These are phyloP conservation scores for Fusarium solani-melongenae DNA, from an alignment of 2,329 filamentous ascomycete species.

Conservation along the genomic window DNA sequence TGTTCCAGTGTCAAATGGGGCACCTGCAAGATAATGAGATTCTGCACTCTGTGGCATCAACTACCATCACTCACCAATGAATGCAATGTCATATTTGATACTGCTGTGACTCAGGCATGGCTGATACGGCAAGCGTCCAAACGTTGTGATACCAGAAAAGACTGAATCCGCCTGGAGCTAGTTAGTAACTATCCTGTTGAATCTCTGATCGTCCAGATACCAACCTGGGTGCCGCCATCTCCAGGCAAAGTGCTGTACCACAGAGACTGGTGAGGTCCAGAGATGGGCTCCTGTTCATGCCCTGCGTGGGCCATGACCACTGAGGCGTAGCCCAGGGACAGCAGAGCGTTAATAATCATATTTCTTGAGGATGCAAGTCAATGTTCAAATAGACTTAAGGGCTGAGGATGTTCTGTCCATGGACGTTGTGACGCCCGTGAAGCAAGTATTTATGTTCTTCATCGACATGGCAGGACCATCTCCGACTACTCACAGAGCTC, in stretches of 20 bases:
- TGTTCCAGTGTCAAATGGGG: slow-evolving; percentile 87
- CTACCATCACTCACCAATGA: slow-evolving; percentile 68
- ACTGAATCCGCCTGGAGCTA: slow-evolving; percentile 78
- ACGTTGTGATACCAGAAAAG: slow-evolving; percentile 89
- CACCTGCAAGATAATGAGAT: slow-evolving; percentile 60
- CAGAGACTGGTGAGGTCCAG: slow-evolving; percentile 77
- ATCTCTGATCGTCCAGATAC: background rate
- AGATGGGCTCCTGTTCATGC: slow-evolving; percentile 69
- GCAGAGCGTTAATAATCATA: slow-evolving; percentile 44
- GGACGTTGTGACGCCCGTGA: background rate
- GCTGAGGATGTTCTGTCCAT: background rate
- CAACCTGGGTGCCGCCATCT: slow-evolving; percentile 84
- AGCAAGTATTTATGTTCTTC: background rate
- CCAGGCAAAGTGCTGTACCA: slow-evolving; percentile 89
- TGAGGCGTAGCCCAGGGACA: slow-evolving; percentile 58
- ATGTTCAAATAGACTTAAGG: background rate
- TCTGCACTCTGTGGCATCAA: slow-evolving; percentile 13
- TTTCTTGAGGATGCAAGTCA: slow-evolving; percentile 22
- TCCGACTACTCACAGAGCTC: background rate
- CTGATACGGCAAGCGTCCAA: slow-evolving; percentile 81
- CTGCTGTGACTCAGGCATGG: slow-evolving; percentile 78
- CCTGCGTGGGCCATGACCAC: slow-evolving; percentile 68
- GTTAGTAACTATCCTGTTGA: background rate
- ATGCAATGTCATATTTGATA: slow-evolving; percentile 85
- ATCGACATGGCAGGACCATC: background rate